Evolutionary conservation across 495 filamentous ascomycete genomes (phyloP), one percentile per base, ranked within the genome.

Genomic region (Schizothecium vesticola): DNA sequence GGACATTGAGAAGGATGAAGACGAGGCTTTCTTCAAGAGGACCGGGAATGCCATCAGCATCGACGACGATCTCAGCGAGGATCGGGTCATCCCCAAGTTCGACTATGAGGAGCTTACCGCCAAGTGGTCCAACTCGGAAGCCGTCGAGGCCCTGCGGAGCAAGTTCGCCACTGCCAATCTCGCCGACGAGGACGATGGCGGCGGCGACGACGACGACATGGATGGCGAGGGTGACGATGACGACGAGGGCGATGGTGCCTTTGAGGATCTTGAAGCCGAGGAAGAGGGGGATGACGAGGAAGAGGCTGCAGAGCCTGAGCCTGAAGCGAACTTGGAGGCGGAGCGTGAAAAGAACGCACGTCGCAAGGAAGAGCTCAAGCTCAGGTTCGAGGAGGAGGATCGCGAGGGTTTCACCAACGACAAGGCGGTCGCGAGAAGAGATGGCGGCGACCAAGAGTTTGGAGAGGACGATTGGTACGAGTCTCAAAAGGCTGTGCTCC

Each of bases 401-500:
- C 86, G 90, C 19, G 95, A 99, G 77, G 95, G 95, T 0, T 92
- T 96, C 72, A 87, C 87, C 24, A 97, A 96, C 72, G 91, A 92
- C 72, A 92, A 92, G 71, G 87, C 91, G 13, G 86, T 88, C 57
- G 86, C 87, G 23, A 85, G 89, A 57, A 77, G 84, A 63, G 86
- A 88, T 72, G 85, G 81, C 29, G 88, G 84, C 21, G 78, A 85
- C 0, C 85, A 92, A 55, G 87, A 95, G 74, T 98, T 97, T 73
- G 96, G 92, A 33, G 94, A 98, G 79, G 95, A 99, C 73, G 92
- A 98, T 57, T 99, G 96, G 96, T 98, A 98, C 76, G 94, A 98
- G 75, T 85, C 91, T 25, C 96, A 99, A 74, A 99, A 99, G 77
- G 93, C 96, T 25, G 86, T 90, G 72, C 86, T 98, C 68, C 91